Percentiles rank a stretch among this genome's conserved stretches.
These are phyloP conservation scores for Catharanthus roseus DNA, from an alignment of 257 asterid species.

Conservation along the genomic window DNA sequence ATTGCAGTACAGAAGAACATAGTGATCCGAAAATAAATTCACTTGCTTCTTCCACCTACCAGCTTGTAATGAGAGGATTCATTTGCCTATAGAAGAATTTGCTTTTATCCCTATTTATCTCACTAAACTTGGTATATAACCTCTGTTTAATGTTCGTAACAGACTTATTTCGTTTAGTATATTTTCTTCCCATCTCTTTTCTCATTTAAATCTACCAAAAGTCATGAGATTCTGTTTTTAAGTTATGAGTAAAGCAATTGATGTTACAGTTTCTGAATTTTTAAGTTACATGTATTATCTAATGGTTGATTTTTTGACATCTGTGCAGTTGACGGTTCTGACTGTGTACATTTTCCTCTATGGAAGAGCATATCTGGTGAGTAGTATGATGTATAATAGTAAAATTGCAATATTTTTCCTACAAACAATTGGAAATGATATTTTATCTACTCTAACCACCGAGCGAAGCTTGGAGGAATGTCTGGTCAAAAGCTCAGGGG, in stretches of 20 bases:
- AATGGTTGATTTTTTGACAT: conserved; percentile 9
- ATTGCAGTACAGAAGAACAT: neutral
- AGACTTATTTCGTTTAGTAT: neutral
- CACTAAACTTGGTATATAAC: neutral
- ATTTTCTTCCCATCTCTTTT: neutral
- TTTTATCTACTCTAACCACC: neutral
- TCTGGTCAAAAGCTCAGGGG: neutral
- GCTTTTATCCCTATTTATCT: neutral
- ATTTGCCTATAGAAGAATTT: neutral
- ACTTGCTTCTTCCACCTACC: neutral
- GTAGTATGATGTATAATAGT: conserved; percentile 11
- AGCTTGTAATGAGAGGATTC: neutral
- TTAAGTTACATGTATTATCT: neutral
- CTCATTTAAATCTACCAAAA: neutral
- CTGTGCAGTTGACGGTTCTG: conserved; percentile 91
- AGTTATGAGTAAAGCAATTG: no score
- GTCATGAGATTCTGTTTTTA: neutral
- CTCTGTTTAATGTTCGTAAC: neutral
- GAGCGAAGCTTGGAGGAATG: neutral
- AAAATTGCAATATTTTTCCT: neutral
- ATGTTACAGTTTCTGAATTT: neutral
- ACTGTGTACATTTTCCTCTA: conserved; percentile 83
- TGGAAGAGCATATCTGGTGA: conserved; percentile 92
- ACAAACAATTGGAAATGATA: neutral
- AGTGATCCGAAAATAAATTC: neutral